Evolutionary conservation across 148 eudicot genomes (phyloP), one percentile per base, ranked within the genome.

Genomic region (Chenopodium quinoa): DNA sequence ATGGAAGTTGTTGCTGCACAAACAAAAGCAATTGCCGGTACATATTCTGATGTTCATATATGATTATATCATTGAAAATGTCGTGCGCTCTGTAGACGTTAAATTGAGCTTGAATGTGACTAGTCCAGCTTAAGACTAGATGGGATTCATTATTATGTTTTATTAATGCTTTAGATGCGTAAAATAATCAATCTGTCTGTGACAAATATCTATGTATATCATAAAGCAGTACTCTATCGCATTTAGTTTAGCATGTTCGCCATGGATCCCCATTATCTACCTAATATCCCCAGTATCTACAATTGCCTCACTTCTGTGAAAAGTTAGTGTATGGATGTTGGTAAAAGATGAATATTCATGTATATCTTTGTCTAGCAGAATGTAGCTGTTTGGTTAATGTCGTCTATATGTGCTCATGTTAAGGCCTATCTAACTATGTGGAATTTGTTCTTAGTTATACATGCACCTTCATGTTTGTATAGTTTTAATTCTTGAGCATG

Each of bases 1-100:
- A 81, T 92, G 97, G 92, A 89, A 6, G 94, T 92, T 77, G 94
- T 94, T 85, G 93, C 98, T 81, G 94, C 97, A 25, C 98, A 92
- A 85, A 92, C 94, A 8, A 92, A 94, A 86, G 97, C 98, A 46
- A 91, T 92, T 85, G 94, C 98, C 78, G 98, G 98, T 92, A 84
- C 8, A 22, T 47, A 44, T 34, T 73, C 37, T n/a, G 3, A 44
- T 40, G 60, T 27, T 73, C 29, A 27, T 6, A 20, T 40, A 34
- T 69, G 48, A n/a, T 6, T 27, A 60, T 64, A 37, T 56, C 20
- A 23, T 8, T 37, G 71, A 75, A 50, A 3, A 70, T 73, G 44
- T 64, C 27, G 27, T 81, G 78, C 54, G n/a, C 4, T 17, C n/a
- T 47, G 8, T 27, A 10, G 40, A 29, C 1, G 22, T 56, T 16